Evolutionary conservation across 2,329 filamentous ascomycete species (phyloP).

Genomic region (Epichloe sylvatica): DNA sequence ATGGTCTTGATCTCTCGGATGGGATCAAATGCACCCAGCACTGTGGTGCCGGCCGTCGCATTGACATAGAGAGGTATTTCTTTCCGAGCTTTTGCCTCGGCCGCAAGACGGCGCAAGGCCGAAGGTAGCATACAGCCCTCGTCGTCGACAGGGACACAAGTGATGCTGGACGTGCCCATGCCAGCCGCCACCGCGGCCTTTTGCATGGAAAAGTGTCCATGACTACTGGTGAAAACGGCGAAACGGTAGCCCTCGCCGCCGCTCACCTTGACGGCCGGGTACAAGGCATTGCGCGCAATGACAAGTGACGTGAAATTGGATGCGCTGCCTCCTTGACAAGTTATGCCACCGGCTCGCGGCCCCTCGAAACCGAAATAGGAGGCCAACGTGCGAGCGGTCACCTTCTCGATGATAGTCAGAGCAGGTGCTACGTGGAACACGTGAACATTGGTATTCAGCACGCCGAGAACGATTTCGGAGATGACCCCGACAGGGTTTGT

Average conservation of each 20-base stretch:
- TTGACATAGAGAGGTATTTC: slow-evolving; percentile 87
- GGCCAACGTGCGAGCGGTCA: slow-evolving; percentile 58
- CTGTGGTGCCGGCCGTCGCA: slow-evolving; percentile 85
- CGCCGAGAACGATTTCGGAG: slow-evolving; percentile 68
- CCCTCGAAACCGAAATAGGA: slow-evolving; percentile 61
- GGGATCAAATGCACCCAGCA: slow-evolving; percentile 76
- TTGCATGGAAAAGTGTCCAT: slow-evolving; percentile 87
- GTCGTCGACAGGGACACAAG: slow-evolving; percentile 57
- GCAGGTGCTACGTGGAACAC: slow-evolving; percentile 88
- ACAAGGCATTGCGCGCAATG: slow-evolving; percentile 73
- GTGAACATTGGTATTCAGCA: slow-evolving; percentile 85
- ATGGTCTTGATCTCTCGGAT: slow-evolving; percentile 55
- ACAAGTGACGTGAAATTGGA: slow-evolving; percentile 77
- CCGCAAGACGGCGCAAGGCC: slow-evolving; percentile 48
- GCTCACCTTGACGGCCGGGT: slow-evolving; percentile 57
- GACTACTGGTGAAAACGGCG: slow-evolving; percentile 71
- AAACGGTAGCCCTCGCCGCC: slow-evolving; percentile 58
- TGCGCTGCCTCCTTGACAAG: slow-evolving; percentile 65
- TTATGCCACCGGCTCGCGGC: slow-evolving; percentile 56
- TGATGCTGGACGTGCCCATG: slow-evolving; percentile 60
- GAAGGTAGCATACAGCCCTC: slow-evolving; percentile 55
- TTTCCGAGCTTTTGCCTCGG: slow-evolving; percentile 48
- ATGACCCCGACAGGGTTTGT: slow-evolving; percentile 79
- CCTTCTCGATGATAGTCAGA: slow-evolving; percentile 74
- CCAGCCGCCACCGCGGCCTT: slow-evolving; percentile 83